Evolutionary conservation across 768 basidiomycete species (phyloP), one percentile per base, ranked within the genome.

Genomic region (Artomyces pyxidatus): DNA sequence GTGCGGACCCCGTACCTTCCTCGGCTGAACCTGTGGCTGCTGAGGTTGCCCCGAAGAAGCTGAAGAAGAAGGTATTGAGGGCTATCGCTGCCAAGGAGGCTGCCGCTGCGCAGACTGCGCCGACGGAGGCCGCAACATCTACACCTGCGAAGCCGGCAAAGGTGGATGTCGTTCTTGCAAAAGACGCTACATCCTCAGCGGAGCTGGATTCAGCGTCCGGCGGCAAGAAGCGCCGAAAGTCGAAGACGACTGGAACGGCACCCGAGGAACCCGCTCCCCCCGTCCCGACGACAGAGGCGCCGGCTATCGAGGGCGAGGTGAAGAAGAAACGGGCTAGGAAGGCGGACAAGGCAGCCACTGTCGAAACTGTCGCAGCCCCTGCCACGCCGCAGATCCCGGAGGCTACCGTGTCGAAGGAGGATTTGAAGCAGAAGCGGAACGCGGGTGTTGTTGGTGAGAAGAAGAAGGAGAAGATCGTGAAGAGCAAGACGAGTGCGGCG

Each of bases 371-470:
- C 32, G 32, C 32, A 14, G 32, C 12, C 32, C 32, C 14, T 35
- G 32, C 49, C 10, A 56, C 56, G 23, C 47, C 55, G 49, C 55
- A 58, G 37, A 47, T 55, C 25, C 51, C 58, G 21, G 42, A 23
- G 30, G 35, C 14, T 19, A 7, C 28, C 27, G 42, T 74, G 44
- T 70, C 65, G 7, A 68, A 60, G 41, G 68, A 72, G 16, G 78
- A 78, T 52, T 57, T 76, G 54, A 81, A 81, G 65, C 68, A 72
- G 61, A 83, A 83, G 60, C 69, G 71, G 47, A 62, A 62, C 19
- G 63, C 59, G 1, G 66, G 61, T 29, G 62, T 66, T 41, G 70
- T 48, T 4, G 47, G 70, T 3, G 76, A 76, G 63, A 81, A 76
- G 69, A 85, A 85, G 66, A 83, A 81, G 64, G 72, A 67, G 45